These are phyloP conservation scores for Neofusicoccum cordaticola DNA, from an alignment of 2,329 filamentous ascomycete species.

Conservation along the genomic window DNA sequence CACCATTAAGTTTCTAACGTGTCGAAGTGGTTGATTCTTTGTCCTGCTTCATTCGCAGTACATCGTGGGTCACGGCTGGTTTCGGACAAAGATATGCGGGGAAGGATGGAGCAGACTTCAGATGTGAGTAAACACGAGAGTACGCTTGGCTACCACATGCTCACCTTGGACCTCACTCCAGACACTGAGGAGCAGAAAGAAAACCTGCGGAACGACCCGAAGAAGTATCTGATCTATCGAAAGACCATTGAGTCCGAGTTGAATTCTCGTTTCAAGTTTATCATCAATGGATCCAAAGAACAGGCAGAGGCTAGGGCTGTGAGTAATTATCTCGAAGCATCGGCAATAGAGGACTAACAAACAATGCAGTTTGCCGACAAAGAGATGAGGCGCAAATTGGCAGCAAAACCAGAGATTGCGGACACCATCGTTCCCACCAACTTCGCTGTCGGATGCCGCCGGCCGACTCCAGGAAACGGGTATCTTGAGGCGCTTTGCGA, in stretches of 20 bases:
- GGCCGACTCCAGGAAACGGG: conserved; percentile 32
- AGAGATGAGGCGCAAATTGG: conserved; percentile 43
- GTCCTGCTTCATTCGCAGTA: conserved; percentile 51
- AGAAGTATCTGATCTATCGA: not conserved
- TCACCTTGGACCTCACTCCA: not conserved
- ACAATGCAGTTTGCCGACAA: conserved; percentile 23
- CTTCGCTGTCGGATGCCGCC: conserved; percentile 24
- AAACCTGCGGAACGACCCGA: not conserved
- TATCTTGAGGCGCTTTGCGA: conserved; percentile 33
- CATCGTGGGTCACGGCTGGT: conserved; percentile 50
- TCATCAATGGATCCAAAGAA: conserved; percentile 26
- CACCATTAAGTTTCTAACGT: rapidly evolving
- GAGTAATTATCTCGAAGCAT: not conserved
- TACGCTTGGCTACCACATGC: too few relatives aligned
- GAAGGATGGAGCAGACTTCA: conserved; percentile 34
- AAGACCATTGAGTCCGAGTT: conserved; percentile 9
- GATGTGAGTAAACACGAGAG: conserved; percentile 27
- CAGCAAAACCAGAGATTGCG: conserved; percentile 37
- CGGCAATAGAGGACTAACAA: conserved; percentile 26
- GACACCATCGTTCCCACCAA: conserved; percentile 49
- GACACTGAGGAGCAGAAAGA: conserved; percentile 2
- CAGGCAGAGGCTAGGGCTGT: conserved; percentile 37
- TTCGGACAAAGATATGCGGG: conserved; percentile 46
- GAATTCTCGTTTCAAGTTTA: conserved; percentile 12
- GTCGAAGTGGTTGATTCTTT: conserved; percentile 22